Percentiles rank a stretch among this genome's conserved stretches.
These are phyloP conservation scores for Solioccasus polychromus DNA, from an alignment of 768 basidiomycete species.

Conservation along the genomic window DNA sequence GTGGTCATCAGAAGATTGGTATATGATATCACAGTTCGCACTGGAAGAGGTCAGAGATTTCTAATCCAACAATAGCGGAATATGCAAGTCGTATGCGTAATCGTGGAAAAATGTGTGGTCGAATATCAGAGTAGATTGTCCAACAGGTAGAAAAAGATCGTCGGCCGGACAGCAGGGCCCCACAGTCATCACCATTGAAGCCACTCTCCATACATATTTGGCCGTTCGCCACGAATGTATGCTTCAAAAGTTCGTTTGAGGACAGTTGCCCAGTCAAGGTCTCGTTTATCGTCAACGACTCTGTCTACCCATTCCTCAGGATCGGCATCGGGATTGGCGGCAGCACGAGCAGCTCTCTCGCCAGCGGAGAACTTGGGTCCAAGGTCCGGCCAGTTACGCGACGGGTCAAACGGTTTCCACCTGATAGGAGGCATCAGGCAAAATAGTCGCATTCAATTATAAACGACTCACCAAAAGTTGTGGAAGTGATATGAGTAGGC, in stretches of 20 bases:
- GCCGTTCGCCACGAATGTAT: constrained; percentile 85
- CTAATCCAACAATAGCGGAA: constrained; percentile 31
- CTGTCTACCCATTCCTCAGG: constrained; percentile 39
- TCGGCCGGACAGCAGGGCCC: constrained; percentile 2
- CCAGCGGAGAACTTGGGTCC: constrained; percentile 75
- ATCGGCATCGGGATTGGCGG: constrained; percentile 32
- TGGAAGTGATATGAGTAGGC: constrained; percentile 97
- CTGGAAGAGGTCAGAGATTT: constrained; percentile 20
- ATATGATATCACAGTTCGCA: constrained; percentile 29
- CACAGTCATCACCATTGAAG: constrained; percentile 43
- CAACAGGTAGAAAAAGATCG: constrained; percentile 13
- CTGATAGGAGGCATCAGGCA: constrained; percentile 39
- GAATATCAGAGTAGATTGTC: constrained; percentile 32
- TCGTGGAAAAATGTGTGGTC: constrained; percentile 24
- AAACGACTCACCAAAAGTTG: constrained; percentile 73
- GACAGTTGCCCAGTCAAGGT: constrained; percentile 90
- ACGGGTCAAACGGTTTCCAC: constrained; percentile 95
- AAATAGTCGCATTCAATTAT: not conserved
- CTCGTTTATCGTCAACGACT: constrained; percentile 67
- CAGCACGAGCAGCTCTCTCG: constrained; percentile 63
- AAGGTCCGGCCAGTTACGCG: constrained; percentile 94
- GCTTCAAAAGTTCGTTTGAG: constrained; percentile 94
- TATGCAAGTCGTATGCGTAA: constrained; percentile 26
- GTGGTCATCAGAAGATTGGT: constrained; percentile 28
- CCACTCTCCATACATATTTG: constrained; percentile 95